Conservation (phyloP, 768 basidiomycete species). For the Trametes gibbosa region DNA sequence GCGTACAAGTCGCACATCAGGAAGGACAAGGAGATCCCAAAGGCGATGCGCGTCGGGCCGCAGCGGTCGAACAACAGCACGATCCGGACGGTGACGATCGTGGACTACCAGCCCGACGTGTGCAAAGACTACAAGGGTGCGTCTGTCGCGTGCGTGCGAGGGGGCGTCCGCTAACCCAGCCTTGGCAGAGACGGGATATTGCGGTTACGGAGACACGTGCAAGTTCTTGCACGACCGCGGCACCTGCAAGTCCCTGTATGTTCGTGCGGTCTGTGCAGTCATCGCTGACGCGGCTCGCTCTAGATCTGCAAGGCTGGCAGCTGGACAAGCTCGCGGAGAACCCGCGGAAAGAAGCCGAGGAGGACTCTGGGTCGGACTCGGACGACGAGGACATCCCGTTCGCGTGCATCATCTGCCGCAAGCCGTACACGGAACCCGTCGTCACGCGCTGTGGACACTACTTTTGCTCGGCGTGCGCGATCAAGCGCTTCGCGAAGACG, state of each 20-base stretch:
- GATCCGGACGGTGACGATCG: slow-evolving; percentile 90
- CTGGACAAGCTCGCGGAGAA: slow-evolving; percentile 89
- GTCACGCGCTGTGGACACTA: slow-evolving; percentile 97
- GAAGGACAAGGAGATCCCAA: slow-evolving; percentile 81
- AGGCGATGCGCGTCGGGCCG: slow-evolving; percentile 83
- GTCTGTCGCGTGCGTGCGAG: slow-evolving; percentile 27
- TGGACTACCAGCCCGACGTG: slow-evolving; percentile 98
- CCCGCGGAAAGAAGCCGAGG: slow-evolving; percentile 58
- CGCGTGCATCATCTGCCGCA: slow-evolving; percentile 96
- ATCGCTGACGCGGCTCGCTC: slow-evolving; percentile 21
- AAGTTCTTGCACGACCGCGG: slow-evolving; percentile 99
- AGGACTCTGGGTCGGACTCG: slow-evolving; percentile 64
- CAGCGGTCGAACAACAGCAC: slow-evolving; percentile 70
- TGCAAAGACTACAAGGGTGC: slow-evolving; percentile 99
- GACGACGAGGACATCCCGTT: slow-evolving; percentile 92
- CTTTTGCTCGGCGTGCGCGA: slow-evolving; percentile 93
- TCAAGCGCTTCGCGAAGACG: slow-evolving; percentile 91
- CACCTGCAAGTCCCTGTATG: slow-evolving; percentile 60
- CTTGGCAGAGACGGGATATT: slow-evolving; percentile 90
- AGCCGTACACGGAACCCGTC: slow-evolving; percentile 92
- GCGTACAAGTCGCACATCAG: slow-evolving; percentile 80
- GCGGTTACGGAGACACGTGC: slow-evolving; percentile 98
- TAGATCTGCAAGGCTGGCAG: slow-evolving; percentile 98
- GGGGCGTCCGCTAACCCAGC: slow-evolving; percentile 2
- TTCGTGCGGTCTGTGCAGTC: slow-evolving; percentile 5